Conservation (phyloP, 306 rosid genomes). For the Spatholobus suberectus region DNA sequence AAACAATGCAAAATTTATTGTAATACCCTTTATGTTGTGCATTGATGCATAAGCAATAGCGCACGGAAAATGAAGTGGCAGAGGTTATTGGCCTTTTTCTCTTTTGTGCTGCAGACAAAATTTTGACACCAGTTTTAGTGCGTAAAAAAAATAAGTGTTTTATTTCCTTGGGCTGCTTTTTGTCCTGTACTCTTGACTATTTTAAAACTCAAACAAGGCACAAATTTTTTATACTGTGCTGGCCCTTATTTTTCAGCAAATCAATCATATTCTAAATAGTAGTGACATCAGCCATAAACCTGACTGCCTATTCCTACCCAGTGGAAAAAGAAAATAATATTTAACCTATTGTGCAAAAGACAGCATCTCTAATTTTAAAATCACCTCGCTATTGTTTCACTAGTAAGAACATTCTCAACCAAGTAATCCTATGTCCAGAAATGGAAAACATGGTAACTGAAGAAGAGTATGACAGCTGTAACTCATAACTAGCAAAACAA, state of each 20-base stretch:
- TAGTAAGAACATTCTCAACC: conserved; percentile 29
- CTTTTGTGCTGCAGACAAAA: not conserved
- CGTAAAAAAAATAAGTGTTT: not conserved
- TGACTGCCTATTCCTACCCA: not conserved
- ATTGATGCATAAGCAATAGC: not conserved
- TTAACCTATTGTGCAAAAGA: too few relatives aligned
- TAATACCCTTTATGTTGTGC: not conserved
- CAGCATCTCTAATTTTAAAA: not conserved
- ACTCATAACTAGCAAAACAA: conserved; percentile 28
- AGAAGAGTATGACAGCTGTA: not conserved
- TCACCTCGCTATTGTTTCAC: not conserved
- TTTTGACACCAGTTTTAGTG: not conserved
- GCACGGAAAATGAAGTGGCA: not conserved
- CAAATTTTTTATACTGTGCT: not conserved
- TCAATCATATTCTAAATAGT: not conserved
- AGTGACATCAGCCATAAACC: conserved; percentile 10
- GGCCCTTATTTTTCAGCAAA: not conserved
- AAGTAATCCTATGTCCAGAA: conserved; percentile 22
- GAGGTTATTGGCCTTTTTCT: not conserved
- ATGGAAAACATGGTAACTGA: conserved; percentile 17
- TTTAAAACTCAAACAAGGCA: not conserved
- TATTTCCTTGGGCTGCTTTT: not conserved
- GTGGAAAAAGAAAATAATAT: not conserved
- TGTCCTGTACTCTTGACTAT: not conserved
- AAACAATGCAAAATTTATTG: not conserved